Evolutionary conservation across 306 rosid genomes (phyloP), one percentile per base, ranked within the genome.

Genomic region (barrel medic (Medicago truncatula)): DNA sequence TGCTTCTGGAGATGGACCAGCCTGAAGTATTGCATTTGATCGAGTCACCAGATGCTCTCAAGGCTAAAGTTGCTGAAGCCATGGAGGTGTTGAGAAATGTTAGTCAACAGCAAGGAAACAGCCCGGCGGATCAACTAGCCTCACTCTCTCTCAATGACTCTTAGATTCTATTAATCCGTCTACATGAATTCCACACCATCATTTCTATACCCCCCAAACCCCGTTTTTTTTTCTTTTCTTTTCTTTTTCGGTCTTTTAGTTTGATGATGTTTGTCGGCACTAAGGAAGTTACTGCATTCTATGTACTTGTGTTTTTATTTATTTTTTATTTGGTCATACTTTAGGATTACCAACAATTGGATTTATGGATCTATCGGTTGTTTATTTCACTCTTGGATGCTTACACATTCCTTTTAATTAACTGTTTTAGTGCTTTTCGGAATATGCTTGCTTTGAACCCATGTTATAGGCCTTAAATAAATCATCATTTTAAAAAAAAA

Each of bases 1-100:
- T 92, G 96, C 93, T 92, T 71, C 73, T 88, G 75, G 93, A 91
- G 88, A 90, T 92, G 93, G 97, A 90, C 79, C 96, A 90, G 82
- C 85, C 90, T 31, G 97, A 92, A 70, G 96, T 90, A 8, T 75
- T 87, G 76, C 96, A 92, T 79, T 70, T 88, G 65, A 86, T 91
- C 0, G 94, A 87, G 73, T 92, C 97, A 1, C 94, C 91, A 0
- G 92, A 92, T 65, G 95, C 89, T 74, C 78, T 88, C 16, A 88
- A 87, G 87, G 90, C 88, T 0, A 89, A 90, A 80, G 97, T 88
- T 52, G 85, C 86, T 3, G 96, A 90, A 81, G 96, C 97, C 44
- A 76, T 86, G 85, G 96, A 90, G 16, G 89, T 88, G 52, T 71
- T 90, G 80, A 88, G 89, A 67, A 90, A 84, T 86, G 96, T 90